Evolutionary conservation across 495 filamentous ascomycete genomes (phyloP).

Genomic region (Aspergillus diversus): DNA sequence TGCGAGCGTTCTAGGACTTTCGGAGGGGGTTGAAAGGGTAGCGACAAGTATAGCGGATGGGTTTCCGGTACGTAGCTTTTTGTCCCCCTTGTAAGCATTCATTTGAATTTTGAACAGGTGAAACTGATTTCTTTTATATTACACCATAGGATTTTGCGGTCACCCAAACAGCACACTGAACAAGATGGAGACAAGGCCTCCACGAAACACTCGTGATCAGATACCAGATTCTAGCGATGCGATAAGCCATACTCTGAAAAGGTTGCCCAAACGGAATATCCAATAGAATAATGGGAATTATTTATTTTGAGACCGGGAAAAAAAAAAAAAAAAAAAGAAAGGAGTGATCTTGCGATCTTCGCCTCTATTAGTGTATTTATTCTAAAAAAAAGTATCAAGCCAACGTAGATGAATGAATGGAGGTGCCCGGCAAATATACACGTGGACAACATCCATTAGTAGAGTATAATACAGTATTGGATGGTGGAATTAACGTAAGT

Average conservation of each 20-base stretch:
- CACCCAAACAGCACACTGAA: constrained; percentile 36
- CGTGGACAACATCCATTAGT: background rate
- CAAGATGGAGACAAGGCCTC: background rate
- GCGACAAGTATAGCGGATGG: constrained; percentile 52
- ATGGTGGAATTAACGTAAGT: background rate
- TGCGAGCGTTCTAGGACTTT: constrained; percentile 77
- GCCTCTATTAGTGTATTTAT: background rate
- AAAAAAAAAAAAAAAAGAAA: background rate
- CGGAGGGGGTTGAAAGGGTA: constrained; percentile 87
- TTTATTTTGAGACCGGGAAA: too few relatives aligned
- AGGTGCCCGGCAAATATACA: background rate
- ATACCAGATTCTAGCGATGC: constrained; percentile 1
- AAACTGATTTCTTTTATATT: constrained; percentile 25
- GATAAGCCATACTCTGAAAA: background rate
- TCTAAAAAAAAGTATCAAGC: background rate
- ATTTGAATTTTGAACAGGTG: background rate
- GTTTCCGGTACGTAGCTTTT: constrained; percentile 41
- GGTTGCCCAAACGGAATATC: background rate
- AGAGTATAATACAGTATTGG: background rate
- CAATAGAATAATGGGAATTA: background rate
- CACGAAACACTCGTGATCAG: constrained; percentile 11
- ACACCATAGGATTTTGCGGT: constrained; percentile 34
- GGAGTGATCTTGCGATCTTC: background rate
- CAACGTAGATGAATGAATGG: background rate
- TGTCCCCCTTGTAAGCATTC: background rate